Base-by-base conservation (phyloP, 441 rosid genomes). In the Eutrema salsugineum region DNA sequence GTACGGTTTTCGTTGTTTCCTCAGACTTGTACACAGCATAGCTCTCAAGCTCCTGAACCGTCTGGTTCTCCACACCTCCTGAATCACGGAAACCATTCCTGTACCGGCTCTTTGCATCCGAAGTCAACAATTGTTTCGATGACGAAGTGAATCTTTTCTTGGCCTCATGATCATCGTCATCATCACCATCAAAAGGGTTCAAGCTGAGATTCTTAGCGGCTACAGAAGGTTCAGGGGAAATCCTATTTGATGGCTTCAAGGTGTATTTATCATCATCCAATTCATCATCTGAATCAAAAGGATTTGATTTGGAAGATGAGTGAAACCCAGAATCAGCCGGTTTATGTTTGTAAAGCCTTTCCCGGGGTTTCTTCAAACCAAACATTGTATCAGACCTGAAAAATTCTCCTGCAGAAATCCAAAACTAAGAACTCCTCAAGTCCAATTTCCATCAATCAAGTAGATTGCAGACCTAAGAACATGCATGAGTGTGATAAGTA, bases 11-110 rank as follows among this genome's bases (percentile, higher is more conserved):
- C 30, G 98, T 91, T 12, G 93, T 91, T 69, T 93, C 98, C 82
- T 91, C 93, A 19, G 98, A 84, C 85, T 86, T 91, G 83, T 86
- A 88, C 42, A 80, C 84, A 58, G 94, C 91, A 70, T 92, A 89
- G 72, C 79, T 47, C 84, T 95, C 91, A 68, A 95, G 83, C 63
- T 92, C 95, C 68, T 95, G 90, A 66, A 89, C 91, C 1, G 91
- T 78, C 68, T 91, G 97, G 79, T 81, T 93, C 79, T 93, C 93
- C 67, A 91, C 0, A 56, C 96, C 96, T 50, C 98, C 98, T 0
- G 82, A 75, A 68, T 88, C 94, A 22, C 60, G 88, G 66, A 89
- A 91, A 81, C 82, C 82, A 71, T 85, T 85, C 82, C 80, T 91
- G 75, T 90, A 88, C 56, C 63, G 85, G 58, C 78, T 80, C 66